These are phyloP conservation scores for Penicillium fimorum DNA, from an alignment of 495 filamentous ascomycete species.

Conservation along the genomic window DNA sequence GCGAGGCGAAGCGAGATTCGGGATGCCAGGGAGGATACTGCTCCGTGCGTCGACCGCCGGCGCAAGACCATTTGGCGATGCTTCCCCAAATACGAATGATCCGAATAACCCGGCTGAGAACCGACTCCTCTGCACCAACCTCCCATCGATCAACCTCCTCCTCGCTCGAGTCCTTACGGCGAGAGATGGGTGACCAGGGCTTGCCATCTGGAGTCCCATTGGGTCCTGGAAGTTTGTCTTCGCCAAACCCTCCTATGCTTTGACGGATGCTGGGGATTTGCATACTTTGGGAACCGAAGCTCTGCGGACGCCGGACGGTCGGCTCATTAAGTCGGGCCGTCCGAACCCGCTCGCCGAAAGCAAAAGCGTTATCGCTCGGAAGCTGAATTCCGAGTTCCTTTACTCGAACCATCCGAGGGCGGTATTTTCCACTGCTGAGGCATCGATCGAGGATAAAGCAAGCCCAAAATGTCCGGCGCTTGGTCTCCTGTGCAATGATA, in stretches of 20 bases:
- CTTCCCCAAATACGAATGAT: conserved; percentile 77
- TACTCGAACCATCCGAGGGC: conserved; percentile 65
- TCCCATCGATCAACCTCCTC: conserved; percentile 63
- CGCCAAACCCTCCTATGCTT: conserved; percentile 39
- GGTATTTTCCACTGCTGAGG: conserved; percentile 71
- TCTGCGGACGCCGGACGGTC: conserved; percentile 37
- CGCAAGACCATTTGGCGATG: conserved; percentile 72
- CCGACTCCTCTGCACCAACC: conserved; percentile 61
- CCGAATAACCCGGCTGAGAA: conserved; percentile 73
- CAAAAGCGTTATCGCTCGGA: conserved; percentile 50
- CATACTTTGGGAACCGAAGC: conserved; percentile 44
- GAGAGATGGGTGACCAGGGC: conserved; percentile 49
- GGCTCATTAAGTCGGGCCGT: conserved; percentile 45
- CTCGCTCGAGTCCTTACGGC: conserved; percentile 63
- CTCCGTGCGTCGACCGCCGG: conserved; percentile 64
- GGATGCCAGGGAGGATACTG: conserved; percentile 62
- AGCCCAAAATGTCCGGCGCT: conserved; percentile 81
- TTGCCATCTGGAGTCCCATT: conserved; percentile 38
- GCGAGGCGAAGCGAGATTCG: conserved; percentile 59
- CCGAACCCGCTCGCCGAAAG: conserved; percentile 48
- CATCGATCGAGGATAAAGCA: conserved; percentile 82
- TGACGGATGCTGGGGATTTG: conserved; percentile 50
- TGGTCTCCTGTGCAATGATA: conserved; percentile 70
- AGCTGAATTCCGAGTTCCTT: conserved; percentile 59
- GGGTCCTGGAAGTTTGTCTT: conserved; percentile 35